Evolutionary conservation across 129 eudicot genomes (phyloP), one percentile per base, ranked within the genome.

Genomic region (Centrapalus pauciflorus): DNA sequence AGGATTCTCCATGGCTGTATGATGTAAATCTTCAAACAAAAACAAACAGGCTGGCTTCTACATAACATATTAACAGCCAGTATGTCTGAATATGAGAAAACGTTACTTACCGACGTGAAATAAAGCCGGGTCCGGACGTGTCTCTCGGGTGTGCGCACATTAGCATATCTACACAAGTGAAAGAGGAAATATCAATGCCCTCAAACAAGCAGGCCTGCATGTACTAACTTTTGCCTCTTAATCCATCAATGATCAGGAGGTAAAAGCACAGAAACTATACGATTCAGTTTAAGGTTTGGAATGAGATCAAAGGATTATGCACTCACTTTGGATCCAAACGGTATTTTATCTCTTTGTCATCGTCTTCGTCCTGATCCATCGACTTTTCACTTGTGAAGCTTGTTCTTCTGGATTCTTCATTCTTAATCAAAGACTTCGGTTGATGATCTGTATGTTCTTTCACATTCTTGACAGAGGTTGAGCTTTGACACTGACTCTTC

Each of bases 101-200:
- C 3, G 33, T 10, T 33, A 82, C 92, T 83, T 50, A 93, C 99
- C 30, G 99, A 93, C 16, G 99, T 93, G 33, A 93, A 93, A 81
- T 93, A 93, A 75, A 93, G 92, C 61, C 99, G 99, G 33, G 99
- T 93, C 34, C 96, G 85, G 45, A 93, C 99, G 33, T 93, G 99
- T 33, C 99, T 77, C 38, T 93, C 96, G 34, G 99, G 99, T 76
- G 99, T 88, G 78, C 64, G 83, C 70, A 93, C 99, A 55, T 93
- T 93, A 62, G 99, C 99, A 80, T 93, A 93, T 60, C 99, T 93
- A 54, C 28, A 69, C 35, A 75, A 73, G 48, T 56, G 52, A 20
- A 65, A 5, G 12, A 49, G 17, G 60, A 24, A 66, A 49, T 9
- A 59, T 56, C 57, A 70, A 65, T 49, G 16, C 40, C 26, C 17